These are phyloP conservation scores for Candida dajiaensis DNA, from an alignment of 805 yeast genomes.

Conservation along the genomic window DNA sequence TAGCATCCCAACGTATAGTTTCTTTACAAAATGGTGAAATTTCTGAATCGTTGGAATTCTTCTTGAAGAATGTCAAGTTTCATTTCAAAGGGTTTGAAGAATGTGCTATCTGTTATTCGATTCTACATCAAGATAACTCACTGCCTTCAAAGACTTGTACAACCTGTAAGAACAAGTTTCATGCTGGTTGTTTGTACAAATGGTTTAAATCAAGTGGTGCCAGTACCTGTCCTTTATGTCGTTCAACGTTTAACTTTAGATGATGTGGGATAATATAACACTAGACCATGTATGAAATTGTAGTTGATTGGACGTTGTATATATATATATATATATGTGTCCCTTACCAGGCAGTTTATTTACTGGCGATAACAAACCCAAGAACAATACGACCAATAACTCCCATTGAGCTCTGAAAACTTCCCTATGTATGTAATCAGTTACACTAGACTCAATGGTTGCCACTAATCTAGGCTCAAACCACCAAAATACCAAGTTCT, in stretches of 20 bases:
- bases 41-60: slow-evolving; percentile 35
- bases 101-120: slow-evolving; percentile 94
- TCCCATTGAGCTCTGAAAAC: too few species aligned
- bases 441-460: too few species aligned
- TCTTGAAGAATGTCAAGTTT: slow-evolving; percentile 60
- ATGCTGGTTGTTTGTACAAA: slow-evolving; percentile 89
- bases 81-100: slow-evolving; percentile 94
- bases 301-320: too few species aligned
- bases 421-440: too few species aligned
- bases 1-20: slow-evolving; percentile 82
- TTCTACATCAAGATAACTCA: slow-evolving; percentile 79
- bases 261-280: background rate
- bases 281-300: background rate
- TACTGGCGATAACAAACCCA: too few species aligned
- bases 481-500: too few species aligned
- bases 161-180: slow-evolving; percentile 91
- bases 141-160: slow-evolving; percentile 84
- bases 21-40: slow-evolving; percentile 66
- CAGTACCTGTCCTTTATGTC: slow-evolving; percentile 92
- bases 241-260: slow-evolving; percentile 52
- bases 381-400: too few species aligned
- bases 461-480: too few species aligned
- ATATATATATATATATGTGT: too few species aligned
- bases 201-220: slow-evolving; percentile 96
- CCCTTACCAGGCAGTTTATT: too few species aligned